Conservation (phyloP, 768 basidiomycete species). For the Tulasnella sp. region DNA sequence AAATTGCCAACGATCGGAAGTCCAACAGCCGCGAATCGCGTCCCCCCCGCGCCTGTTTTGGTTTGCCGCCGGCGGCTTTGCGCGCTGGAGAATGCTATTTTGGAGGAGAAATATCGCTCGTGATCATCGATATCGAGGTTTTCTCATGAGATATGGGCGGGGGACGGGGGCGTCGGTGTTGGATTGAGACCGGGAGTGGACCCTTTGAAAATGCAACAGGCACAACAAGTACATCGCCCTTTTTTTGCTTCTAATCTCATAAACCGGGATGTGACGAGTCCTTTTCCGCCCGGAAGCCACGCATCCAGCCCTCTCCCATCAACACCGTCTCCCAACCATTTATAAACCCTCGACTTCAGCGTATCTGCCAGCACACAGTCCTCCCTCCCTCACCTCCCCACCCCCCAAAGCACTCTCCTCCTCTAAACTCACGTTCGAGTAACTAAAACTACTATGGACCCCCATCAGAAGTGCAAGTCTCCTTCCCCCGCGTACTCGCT, state of each 20-base stretch:
- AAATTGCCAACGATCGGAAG: neutral
- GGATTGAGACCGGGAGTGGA: neutral
- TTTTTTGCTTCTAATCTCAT: neutral
- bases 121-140: neutral
- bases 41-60: neutral
- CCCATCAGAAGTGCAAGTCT: conserved; percentile 22
- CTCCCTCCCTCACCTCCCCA: neutral
- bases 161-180: conserved; percentile 2
- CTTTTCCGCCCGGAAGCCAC: neutral
- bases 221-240: neutral
- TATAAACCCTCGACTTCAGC: neutral
- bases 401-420: neutral
- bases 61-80: neutral
- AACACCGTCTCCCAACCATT: neutral
- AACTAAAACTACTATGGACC: conserved; percentile 18
- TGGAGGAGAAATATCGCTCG: neutral
- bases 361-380: neutral
- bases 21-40: neutral
- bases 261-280: conserved; percentile 1
- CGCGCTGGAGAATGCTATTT: neutral
- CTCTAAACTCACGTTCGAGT: neutral
- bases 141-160: neutral
- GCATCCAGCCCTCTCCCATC: neutral
- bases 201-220: neutral
- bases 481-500: conserved; percentile 25